phyloP scores from a whole-genome alignment of 139 green algal genomes.

The Mesotaenium endlicherianum region DNA sequence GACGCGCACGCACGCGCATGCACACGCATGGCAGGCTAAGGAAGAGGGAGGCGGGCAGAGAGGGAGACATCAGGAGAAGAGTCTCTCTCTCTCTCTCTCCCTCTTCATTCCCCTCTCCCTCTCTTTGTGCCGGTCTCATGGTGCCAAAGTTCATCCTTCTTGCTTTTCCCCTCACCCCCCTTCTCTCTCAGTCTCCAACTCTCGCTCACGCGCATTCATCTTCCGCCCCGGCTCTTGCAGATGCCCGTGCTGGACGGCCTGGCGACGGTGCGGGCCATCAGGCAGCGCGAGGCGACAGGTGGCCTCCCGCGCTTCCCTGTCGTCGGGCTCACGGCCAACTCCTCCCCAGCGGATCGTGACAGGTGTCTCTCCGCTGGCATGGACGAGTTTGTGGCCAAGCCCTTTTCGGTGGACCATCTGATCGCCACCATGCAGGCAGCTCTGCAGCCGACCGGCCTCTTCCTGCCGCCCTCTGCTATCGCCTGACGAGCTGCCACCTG shows the following conservation, averaged over 20 bases:
- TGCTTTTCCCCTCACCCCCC: too few species aligned
- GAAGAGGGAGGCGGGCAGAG: neutral
- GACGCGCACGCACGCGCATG: neutral
- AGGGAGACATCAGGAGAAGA: neutral
- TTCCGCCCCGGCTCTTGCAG: conserved; percentile 21
- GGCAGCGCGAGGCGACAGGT: neutral
- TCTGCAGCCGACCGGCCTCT: neutral
- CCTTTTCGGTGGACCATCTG: conserved; percentile 6
- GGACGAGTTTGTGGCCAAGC: conserved; percentile 40
- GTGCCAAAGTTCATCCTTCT: too few species aligned
- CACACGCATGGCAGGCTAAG: neutral
- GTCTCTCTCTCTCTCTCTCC: neutral
- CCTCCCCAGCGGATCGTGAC: neutral
- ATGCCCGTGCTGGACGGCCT: conserved; percentile 46
- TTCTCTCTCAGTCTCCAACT: too few species aligned
- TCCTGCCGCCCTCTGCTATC: too few species aligned
- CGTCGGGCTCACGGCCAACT: conserved; percentile 31
- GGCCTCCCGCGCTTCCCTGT: conserved; percentile 20
- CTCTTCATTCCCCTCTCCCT: neutral
- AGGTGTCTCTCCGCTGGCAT: conserved; percentile 30
- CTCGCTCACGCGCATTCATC: too few species aligned
- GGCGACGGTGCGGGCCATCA: conserved; percentile 16
- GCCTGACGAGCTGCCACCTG: too few species aligned
- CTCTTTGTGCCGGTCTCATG: too few species aligned
- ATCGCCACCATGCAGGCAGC: neutral